phyloP scores from a whole-genome alignment of 108 stramenopile species.

The Skeletonema potamos region DNA sequence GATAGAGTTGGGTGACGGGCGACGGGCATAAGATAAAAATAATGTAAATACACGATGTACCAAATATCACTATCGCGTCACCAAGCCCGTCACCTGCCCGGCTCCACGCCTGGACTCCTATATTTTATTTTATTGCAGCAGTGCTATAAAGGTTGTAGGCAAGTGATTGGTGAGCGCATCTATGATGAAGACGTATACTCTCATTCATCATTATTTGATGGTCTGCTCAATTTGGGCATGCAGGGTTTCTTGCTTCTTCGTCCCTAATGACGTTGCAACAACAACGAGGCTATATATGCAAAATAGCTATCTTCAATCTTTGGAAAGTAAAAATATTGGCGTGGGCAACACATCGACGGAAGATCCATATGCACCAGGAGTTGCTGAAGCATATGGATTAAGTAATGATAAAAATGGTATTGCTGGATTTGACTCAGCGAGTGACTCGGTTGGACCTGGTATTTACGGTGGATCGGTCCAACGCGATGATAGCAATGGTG shows the following conservation, averaged over 20 bases:
- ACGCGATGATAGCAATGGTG: slow-evolving; percentile 50
- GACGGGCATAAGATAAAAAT: too few species aligned
- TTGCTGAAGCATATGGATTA: slow-evolving; percentile 77
- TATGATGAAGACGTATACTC: background rate
- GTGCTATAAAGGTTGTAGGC: too few species aligned
- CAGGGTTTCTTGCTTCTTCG: background rate
- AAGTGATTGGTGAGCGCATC: background rate
- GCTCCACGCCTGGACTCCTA: too few species aligned
- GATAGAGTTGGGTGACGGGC: too few species aligned
- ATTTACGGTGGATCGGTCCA: slow-evolving; percentile 83
- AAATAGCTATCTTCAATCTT: background rate
- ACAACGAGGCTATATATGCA: background rate
- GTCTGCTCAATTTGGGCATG: background rate
- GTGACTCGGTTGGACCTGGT: slow-evolving; percentile 79
- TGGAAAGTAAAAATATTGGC: background rate
- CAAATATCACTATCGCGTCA: too few species aligned
- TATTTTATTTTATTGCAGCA: too few species aligned
- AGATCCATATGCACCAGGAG: slow-evolving; percentile 74
- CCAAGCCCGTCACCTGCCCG: too few species aligned
- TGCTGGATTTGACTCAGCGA: slow-evolving; percentile 81
- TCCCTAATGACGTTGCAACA: background rate
- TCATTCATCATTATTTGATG: background rate
- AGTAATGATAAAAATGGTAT: slow-evolving; percentile 58
- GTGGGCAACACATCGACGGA: background rate
- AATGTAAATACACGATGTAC: too few species aligned